phyloP scores from a whole-genome alignment of 1,284 basidiomycete genomes.

The Tilletia walkeri region DNA sequence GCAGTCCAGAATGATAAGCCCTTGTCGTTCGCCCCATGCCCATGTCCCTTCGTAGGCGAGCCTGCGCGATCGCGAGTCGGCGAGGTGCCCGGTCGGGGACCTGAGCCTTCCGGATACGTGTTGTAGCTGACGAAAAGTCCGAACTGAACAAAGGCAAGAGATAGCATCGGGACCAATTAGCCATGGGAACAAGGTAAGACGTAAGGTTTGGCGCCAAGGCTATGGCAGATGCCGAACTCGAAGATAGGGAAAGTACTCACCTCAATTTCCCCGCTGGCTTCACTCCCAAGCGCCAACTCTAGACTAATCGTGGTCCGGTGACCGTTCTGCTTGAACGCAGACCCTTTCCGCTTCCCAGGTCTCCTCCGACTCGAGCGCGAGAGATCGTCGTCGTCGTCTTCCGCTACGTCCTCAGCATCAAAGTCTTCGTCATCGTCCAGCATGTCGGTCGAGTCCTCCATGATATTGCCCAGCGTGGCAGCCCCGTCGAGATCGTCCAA shows the following conservation, averaged over 20 bases:
- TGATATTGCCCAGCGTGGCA: background rate
- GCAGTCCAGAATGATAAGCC: slow-evolving; percentile 30
- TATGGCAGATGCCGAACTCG: too few relatives aligned
- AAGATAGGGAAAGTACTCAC: slow-evolving; percentile 13
- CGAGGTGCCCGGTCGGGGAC: background rate
- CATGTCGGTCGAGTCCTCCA: slow-evolving; percentile 9
- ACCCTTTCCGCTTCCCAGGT: slow-evolving; percentile 16
- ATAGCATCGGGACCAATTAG: background rate
- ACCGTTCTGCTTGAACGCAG: slow-evolving; percentile 22
- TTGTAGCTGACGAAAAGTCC: slow-evolving; percentile 39
- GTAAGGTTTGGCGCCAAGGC: too few relatives aligned
- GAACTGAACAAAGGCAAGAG: slow-evolving; percentile 26
- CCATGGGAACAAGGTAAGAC: too few relatives aligned
- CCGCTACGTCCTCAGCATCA: slow-evolving; percentile 22
- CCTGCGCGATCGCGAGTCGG: background rate
- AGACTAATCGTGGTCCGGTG: slow-evolving; percentile 26
- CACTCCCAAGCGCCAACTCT: slow-evolving; percentile 21
- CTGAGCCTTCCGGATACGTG: slow-evolving; percentile 24
- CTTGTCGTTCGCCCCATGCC: slow-evolving; percentile 18
- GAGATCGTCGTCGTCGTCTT: slow-evolving; percentile 23
- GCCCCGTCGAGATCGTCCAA: slow-evolving; percentile 11
- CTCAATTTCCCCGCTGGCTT: slow-evolving; percentile 27
- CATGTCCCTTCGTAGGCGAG: slow-evolving; percentile 14
- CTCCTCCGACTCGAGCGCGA: background rate
- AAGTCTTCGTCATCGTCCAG: slow-evolving; percentile 4